Evolutionary conservation across 495 filamentous ascomycete genomes (phyloP), one percentile per base, ranked within the genome.

Genomic region (Oleoguttula mirabilis): DNA sequence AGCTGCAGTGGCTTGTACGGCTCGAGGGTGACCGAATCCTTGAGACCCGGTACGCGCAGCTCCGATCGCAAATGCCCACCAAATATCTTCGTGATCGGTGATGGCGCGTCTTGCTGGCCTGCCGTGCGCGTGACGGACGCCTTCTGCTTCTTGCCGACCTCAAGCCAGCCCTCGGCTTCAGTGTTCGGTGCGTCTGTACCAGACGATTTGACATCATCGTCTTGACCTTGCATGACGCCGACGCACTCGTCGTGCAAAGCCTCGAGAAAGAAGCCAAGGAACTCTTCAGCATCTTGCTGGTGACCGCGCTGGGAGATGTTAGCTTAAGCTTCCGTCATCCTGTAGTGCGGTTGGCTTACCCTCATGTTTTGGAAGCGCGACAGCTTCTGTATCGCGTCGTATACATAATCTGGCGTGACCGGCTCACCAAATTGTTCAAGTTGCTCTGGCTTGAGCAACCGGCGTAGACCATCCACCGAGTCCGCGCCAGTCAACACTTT

Each of bases 271-370:
- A 96, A 95, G 0, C 90, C 92, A 5, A 98, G 67, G 59, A 98
- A 98, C 48, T 98, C 90, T 58, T 98, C 85, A 7, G 92, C 92
- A 66, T 98, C 90, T 69, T 98, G 88, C 57, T 98, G 90, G 44
- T 96, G 92, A 1, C 90, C 90, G 36, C 87, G 80, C 79, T 85
- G 41, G 10, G 41, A n/a, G n/a, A n/a, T n/a, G n/a, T n/a, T n/a
- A n/a, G n/a, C n/a, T n/a, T n/a, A n/a, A n/a, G n/a, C n/a, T n/a
- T n/a, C n/a, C n/a, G n/a, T n/a, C n/a, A n/a, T n/a, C n/a, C n/a
- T n/a, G n/a, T n/a, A n/a, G n/a, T n/a, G n/a, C n/a, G n/a, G 10
- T 39, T 23, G 19, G 64, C 75, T 60, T 69, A 87, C 79, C 56
- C 80, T 73, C 90, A 98, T 95, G 53, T 81, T 79, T 16, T 84